Evolutionary conservation across 1,284 basidiomycete species (phyloP), one percentile per base, ranked within the genome.

Genomic region (Leccinum subfulvum): DNA sequence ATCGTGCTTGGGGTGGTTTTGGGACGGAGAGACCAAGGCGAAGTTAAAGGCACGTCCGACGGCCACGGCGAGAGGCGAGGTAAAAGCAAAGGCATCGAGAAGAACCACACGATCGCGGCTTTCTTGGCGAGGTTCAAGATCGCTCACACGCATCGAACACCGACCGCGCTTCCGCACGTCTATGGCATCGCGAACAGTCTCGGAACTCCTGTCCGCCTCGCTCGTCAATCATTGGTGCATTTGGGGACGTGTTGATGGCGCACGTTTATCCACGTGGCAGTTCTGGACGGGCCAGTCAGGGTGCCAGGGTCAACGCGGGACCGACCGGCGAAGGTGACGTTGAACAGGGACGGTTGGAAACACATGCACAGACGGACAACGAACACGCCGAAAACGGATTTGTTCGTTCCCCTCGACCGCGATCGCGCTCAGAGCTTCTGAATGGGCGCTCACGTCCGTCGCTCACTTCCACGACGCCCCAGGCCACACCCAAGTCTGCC

Each of bases 1-100:
- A 84, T 98, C 64, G 94, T 97, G 8, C 87, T 98, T 52, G 16
- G 94, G 92, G 7, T 97, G 96, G 81, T 97, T 97, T 76, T 89
- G 91, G 73, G 77, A 69, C 28, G 67, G 57, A 3, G 64, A 64
- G 5, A 9, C 58, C 65, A 55, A 62, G 3, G 14, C 8, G 33
- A 51, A n/a, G 21, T 21, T 14, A 57, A 57, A 37, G 8, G 23
- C 18, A 37, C 11, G 2, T 28, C 64, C 6, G 13, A 47, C 3
- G 30, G 18, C 23, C 65, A 37, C 41, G 56, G 4, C n/a, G 44
- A 56, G 5, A 41, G 21, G 35, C 62, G 62, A 61, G 28, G 33
- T 14, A 64, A 73, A 47, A 60, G 61, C 14, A 69, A 69, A 28
- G 54, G 41, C 23, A 21, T 60, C 51, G 54, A 47, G 56, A 47